Conservation (phyloP, 1,284 basidiomycete genomes). For the Cronartium quercuum region DNA sequence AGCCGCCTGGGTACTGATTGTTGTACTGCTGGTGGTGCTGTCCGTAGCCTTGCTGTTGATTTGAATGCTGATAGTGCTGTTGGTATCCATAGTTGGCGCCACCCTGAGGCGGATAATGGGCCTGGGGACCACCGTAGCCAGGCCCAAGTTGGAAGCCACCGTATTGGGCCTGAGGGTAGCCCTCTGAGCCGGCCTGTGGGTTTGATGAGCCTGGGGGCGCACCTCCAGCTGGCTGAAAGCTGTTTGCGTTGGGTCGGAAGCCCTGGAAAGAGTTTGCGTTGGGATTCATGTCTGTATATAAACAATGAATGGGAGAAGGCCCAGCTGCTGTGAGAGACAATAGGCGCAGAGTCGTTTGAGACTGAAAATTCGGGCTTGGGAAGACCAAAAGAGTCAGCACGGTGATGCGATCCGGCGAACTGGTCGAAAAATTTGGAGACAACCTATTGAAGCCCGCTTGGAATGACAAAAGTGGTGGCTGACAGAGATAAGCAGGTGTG, state of each 20-base stretch:
- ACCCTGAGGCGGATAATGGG: conserved; percentile 21
- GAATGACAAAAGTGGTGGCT: too few relatives aligned
- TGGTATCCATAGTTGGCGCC: neutral
- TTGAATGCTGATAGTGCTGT: conserved; percentile 12
- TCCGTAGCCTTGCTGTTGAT: conserved; percentile 17
- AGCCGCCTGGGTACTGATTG: neutral
- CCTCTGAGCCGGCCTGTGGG: neutral
- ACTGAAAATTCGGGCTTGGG: too few relatives aligned
- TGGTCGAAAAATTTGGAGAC: too few relatives aligned
- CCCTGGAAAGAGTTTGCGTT: conserved; percentile 38
- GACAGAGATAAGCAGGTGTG: too few relatives aligned
- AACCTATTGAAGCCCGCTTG: too few relatives aligned
- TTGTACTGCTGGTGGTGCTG: conserved; percentile 27
- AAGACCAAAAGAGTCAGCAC: too few relatives aligned
- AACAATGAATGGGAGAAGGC: too few relatives aligned
- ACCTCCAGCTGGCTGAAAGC: conserved; percentile 23
- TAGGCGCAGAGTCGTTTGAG: too few relatives aligned
- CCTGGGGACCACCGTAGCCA: conserved; percentile 4
- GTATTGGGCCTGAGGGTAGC: neutral
- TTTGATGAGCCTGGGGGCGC: neutral
- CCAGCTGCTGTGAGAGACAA: too few relatives aligned
- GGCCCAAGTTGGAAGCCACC: conserved; percentile 9
- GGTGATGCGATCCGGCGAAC: too few relatives aligned
- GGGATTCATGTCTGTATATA: conserved; percentile 38
- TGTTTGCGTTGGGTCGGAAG: conserved; percentile 22